Base-by-base conservation (phyloP, 768 basidiomycete species). In the Mycena crocata region DNA sequence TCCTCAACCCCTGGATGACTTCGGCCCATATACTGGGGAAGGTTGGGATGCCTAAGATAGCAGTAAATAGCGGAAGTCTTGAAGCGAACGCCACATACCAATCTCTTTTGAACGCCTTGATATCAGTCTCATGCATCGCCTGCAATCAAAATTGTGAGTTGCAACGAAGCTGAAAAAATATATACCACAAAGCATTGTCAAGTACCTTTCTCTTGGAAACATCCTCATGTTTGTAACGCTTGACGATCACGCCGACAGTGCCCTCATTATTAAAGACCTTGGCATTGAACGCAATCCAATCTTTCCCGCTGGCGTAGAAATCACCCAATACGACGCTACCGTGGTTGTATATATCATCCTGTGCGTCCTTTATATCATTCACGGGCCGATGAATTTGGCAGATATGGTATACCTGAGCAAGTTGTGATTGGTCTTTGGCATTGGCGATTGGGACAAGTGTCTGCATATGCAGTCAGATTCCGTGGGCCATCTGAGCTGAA, bases 1-100 rank as follows among this genome's bases (percentile, higher is more conserved):
- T 67, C 37, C 9, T 67, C 59, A 0, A 32, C 17, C 26, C 59
- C 49, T 21, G 34, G 60, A 15, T 9, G 30, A 32, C 66, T 67
- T 62, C 66, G 44, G 13, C 66, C 66, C 17, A 62, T 12, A 40
- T 49, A 67, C 45, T 67, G 66, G 21, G 62, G 45, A 15, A 61
- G 54, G 35, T 67, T 61, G 15, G 51, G 19, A 19, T 67, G 54
- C 66, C 66, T 67, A 35, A 26, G 31, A 40, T 3, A 3, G 13
- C 26, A 44, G 24, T 55, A 24, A 55, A 24, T 4, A 15, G 14
- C 12, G 8, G 19, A 19, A 10, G n/a, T 13, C 35, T 3, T 2
- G 24, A 57, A 44, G 2, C 42, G 58, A 32, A 23, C n/a, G 17
- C 6, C 5, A 40, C 54, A 8, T 14, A 67, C 66, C 66, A 67